Conservation (phyloP, 805 yeast genomes). For the Zygosaccharomyces gambellarensis region DNA sequence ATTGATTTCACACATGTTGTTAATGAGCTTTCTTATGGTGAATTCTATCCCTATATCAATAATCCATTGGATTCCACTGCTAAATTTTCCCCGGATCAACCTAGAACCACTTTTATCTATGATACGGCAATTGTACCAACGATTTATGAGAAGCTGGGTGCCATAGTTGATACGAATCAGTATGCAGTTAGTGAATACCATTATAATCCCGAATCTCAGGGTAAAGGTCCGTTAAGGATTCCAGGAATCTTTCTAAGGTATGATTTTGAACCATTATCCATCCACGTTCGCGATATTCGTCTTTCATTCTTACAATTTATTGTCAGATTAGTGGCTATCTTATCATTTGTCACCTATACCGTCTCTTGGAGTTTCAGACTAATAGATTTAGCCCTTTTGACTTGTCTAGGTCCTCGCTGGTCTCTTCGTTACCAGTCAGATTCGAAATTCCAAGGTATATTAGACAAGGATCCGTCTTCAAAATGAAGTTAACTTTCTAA, state of each 20-base stretch:
- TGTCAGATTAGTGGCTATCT: slow-evolving; percentile 69
- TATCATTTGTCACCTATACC: slow-evolving; percentile 73
- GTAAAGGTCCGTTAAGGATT: slow-evolving; percentile 26
- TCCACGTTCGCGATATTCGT: slow-evolving; percentile 64
- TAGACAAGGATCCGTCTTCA: slow-evolving; percentile 14
- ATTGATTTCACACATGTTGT: slow-evolving; percentile 81
- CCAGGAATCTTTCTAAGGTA: slow-evolving; percentile 84
- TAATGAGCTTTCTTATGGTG: slow-evolving; percentile 86
- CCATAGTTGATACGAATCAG: slow-evolving; percentile 74
- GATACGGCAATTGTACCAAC: slow-evolving; percentile 82
- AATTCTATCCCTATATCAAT: slow-evolving; percentile 75
- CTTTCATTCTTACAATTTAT: slow-evolving; percentile 74
- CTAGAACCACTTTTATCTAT: slow-evolving; percentile 55
- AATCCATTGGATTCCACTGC: slow-evolving; percentile 85
- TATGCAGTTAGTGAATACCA: slow-evolving; percentile 64
- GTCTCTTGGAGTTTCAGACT: slow-evolving; percentile 61
- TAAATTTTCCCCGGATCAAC: slow-evolving; percentile 44
- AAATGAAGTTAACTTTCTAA: not conserved
- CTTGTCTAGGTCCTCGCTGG: slow-evolving; percentile 55
- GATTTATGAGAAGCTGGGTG: slow-evolving; percentile 62
- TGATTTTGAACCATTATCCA: slow-evolving; percentile 81
- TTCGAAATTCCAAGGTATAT: slow-evolving; percentile 25
- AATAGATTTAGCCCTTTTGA: slow-evolving; percentile 49
- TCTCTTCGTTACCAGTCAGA: slow-evolving; percentile 33
- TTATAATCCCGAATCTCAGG: slow-evolving; percentile 18